Conservation (phyloP, 257 asterid genomes). For the Solanum phureja region DNA sequence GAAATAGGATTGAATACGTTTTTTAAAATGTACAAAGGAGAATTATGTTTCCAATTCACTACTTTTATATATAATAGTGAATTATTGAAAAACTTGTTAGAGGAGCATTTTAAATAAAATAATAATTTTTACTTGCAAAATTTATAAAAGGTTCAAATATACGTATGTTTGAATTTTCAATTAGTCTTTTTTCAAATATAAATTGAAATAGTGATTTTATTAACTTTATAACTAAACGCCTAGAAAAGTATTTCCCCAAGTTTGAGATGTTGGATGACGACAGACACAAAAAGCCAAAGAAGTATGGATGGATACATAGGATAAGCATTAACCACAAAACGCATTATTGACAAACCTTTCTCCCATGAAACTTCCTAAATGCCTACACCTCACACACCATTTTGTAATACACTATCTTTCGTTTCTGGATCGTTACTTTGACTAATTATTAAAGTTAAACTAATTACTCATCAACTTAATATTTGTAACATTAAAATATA, state of each 20-base stretch:
- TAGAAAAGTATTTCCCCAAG: background rate
- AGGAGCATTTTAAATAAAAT: background rate
- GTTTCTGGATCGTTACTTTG: no score
- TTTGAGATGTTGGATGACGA: background rate
- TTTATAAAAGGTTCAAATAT: background rate
- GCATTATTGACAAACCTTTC: background rate
- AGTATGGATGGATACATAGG: background rate
- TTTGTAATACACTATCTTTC: background rate
- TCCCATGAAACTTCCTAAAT: background rate
- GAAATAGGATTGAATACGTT: no score
- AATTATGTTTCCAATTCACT: no score
- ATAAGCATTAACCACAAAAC: background rate
- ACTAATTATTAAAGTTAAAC: background rate
- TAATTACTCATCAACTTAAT: no score
- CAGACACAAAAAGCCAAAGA: background rate
- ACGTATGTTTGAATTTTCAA: no score
- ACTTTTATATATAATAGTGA: no score
- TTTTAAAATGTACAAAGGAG: no score
- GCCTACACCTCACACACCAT: background rate
- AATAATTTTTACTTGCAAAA: no score
- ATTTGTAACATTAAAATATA: no score
- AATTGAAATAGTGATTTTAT: background rate
- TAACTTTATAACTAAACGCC: background rate
- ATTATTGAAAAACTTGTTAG: no score
- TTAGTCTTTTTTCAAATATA: background rate